Conservation (phyloP, 2,329 filamentous ascomycete genomes). For the Exophiala dermatitidis region DNA sequence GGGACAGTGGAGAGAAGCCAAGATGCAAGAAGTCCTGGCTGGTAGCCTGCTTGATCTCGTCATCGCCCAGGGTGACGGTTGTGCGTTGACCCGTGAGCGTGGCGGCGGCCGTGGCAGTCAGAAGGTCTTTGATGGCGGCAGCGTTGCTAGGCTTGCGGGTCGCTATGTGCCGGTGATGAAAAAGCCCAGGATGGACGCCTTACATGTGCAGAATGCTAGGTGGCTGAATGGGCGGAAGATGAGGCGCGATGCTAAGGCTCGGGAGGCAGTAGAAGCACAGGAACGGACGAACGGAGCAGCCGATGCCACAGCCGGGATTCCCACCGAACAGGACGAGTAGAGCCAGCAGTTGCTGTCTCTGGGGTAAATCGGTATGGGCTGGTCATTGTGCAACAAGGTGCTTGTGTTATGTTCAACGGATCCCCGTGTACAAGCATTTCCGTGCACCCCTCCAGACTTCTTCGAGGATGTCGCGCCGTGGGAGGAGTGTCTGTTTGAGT, state of each 20-base stretch:
- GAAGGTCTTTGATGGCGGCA: slow-evolving; percentile 53
- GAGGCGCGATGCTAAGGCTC: slow-evolving; percentile 27
- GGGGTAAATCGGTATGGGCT: too few species aligned
- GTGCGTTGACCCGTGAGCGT: slow-evolving; percentile 16
- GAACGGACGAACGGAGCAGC: slow-evolving; percentile 4
- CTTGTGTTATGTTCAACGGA: slow-evolving; percentile 7
- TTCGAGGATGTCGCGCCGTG: slow-evolving; percentile 67
- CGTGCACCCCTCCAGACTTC: slow-evolving; percentile 82
- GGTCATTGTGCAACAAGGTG: neutral
- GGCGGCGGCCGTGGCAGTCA: slow-evolving; percentile 35
- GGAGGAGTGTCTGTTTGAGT: slow-evolving; percentile 54
- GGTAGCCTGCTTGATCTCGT: slow-evolving; percentile 62
- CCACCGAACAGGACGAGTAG: neutral
- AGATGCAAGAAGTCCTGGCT: slow-evolving; percentile 84
- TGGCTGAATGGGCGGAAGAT: slow-evolving; percentile 49
- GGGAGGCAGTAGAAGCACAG: neutral
- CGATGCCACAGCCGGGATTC: too few species aligned
- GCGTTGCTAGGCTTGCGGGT: slow-evolving; percentile 48
- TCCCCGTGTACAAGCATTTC: slow-evolving; percentile 66
- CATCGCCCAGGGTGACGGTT: slow-evolving; percentile 38
- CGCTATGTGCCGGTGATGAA: slow-evolving; percentile 52
- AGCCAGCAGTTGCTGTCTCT: neutral
- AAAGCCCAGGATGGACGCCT: slow-evolving; percentile 49
- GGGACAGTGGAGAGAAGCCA: slow-evolving; percentile 72
- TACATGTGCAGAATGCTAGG: slow-evolving; percentile 56